Evolutionary conservation across 352 stramenopile species (phyloP).

Genomic region (Phytophthora multivora): DNA sequence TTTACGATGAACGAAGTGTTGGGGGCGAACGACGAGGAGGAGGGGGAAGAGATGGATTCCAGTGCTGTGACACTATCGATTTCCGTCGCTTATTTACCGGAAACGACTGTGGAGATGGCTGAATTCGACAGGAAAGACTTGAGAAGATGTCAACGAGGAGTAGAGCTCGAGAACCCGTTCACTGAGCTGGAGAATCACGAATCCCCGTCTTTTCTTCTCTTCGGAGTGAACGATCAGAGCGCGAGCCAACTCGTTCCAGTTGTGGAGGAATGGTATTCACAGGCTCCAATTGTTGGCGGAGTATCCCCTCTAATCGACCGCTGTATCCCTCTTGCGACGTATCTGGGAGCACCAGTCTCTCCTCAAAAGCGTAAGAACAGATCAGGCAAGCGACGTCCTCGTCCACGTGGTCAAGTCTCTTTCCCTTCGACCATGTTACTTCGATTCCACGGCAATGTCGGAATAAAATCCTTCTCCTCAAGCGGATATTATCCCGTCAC

Average conservation of each 20-base stretch:
- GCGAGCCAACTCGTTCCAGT: constrained; percentile 43
- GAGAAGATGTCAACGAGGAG: constrained; percentile 40
- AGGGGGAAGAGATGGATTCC: neutral
- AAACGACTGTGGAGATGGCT: constrained; percentile 48
- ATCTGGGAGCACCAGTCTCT: neutral
- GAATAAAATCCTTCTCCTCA: constrained; percentile 43
- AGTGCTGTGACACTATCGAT: constrained; percentile 43
- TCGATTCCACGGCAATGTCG: constrained; percentile 40
- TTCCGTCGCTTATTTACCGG: constrained; percentile 46
- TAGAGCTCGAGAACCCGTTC: constrained; percentile 44
- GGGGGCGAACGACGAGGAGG: neutral
- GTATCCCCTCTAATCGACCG: constrained; percentile 47
- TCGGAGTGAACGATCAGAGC: constrained; percentile 57
- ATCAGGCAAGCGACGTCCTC: constrained; percentile 8
- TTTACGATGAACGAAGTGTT: constrained; percentile 44
- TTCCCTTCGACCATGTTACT: constrained; percentile 57
- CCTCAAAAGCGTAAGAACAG: constrained; percentile 5
- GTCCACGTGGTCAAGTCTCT: constrained; percentile 12
- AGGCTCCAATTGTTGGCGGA: constrained; percentile 41
- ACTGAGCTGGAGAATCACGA: constrained; percentile 4
- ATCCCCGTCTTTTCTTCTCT: constrained; percentile 56
- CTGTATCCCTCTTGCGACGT: constrained; percentile 42
- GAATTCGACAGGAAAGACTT: constrained; percentile 63
- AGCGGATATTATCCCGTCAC: constrained; percentile 52
- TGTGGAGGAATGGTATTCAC: constrained; percentile 43